Conservation (phyloP, 2,329 filamentous ascomycete genomes). For the Amauroascus verrucosus region DNA sequence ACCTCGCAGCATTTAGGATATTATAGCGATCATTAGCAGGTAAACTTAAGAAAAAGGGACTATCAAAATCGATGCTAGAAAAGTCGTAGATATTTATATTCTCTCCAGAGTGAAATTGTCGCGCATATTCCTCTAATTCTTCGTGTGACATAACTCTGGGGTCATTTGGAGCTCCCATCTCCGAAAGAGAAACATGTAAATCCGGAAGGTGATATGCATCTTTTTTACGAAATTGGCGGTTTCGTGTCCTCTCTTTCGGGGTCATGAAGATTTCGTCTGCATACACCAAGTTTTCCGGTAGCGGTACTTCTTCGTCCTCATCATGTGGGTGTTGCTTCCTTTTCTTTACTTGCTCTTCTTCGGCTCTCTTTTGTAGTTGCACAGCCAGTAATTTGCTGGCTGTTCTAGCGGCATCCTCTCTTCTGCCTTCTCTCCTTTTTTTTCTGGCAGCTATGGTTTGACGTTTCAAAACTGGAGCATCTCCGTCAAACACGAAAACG, state of each 20-base stretch:
- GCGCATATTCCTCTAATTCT: constrained; percentile 85
- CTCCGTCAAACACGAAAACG: constrained; percentile 96
- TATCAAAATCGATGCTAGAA: constrained; percentile 96
- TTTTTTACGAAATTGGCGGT: constrained; percentile 73
- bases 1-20: constrained; percentile 83
- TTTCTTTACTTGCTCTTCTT: constrained; percentile 65
- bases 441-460: constrained; percentile 77
- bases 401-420: constrained; percentile 86
- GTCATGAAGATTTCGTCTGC: constrained; percentile 82
- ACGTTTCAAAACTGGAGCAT: constrained; percentile 79
- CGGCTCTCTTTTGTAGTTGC: constrained; percentile 83
- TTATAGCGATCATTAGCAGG: constrained; percentile 90
- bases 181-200: constrained; percentile 62
- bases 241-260: constrained; percentile 61
- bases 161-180: constrained; percentile 84
- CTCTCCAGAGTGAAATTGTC: constrained; percentile 83
- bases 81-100: constrained; percentile 89
- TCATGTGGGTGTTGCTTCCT: constrained; percentile 28
- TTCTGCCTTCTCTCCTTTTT: constrained; percentile 68
- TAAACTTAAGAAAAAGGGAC: constrained; percentile 85
- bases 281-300: constrained; percentile 71
- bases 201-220: constrained; percentile 94
- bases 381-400: constrained; percentile 84
- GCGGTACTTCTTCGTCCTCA: constrained; percentile 42
- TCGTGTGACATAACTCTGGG: constrained; percentile 93